Evolutionary conservation across 2,329 filamentous ascomycete genomes (phyloP).

Genomic region (Periconia macrospinosa): DNA sequence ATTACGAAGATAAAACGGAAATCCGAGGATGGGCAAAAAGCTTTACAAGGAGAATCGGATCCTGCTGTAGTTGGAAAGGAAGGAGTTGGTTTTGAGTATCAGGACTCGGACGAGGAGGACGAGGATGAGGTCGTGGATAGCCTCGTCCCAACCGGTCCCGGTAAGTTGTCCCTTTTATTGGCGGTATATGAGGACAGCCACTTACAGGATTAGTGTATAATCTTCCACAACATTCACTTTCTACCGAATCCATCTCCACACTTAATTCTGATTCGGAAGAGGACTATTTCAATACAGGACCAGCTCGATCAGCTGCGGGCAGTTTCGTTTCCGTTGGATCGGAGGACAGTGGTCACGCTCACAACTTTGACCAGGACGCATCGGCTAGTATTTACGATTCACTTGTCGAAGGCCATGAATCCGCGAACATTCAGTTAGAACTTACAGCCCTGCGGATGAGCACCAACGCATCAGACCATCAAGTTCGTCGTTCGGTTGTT

Average conservation of each 20-base stretch:
- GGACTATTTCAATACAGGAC: constrained; percentile 47
- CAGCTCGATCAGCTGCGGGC: constrained; percentile 63
- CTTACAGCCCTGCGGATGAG: constrained; percentile 91
- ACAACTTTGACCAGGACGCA: constrained; percentile 83
- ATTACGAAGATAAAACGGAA: constrained; percentile 52
- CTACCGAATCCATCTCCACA: constrained; percentile 64
- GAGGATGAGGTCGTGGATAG: constrained; percentile 58
- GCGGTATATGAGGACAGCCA: not conserved
- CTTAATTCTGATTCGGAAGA: constrained; percentile 57
- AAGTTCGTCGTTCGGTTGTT: constrained; percentile 84
- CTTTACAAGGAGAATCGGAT: constrained; percentile 47
- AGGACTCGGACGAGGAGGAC: constrained; percentile 62
- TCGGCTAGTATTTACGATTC: constrained; percentile 85
- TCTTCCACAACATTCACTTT: constrained; percentile 49
- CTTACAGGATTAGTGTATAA: constrained; percentile 51
- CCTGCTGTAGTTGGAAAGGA: constrained; percentile 58
- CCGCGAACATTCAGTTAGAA: constrained; percentile 89
- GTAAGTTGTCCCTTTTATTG: constrained; percentile 23
- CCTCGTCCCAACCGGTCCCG: constrained; percentile 38
- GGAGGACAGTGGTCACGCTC: constrained; percentile 56
- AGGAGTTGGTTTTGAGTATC: constrained; percentile 64
- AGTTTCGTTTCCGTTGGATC: constrained; percentile 76
- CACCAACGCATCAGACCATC: constrained; percentile 84
- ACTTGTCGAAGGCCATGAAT: constrained; percentile 69
- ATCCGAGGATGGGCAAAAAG: constrained; percentile 46